Evolutionary conservation across 805 yeast genomes (phyloP), one percentile per base, ranked within the genome.

Genomic region (Teunomyces pallodes): DNA sequence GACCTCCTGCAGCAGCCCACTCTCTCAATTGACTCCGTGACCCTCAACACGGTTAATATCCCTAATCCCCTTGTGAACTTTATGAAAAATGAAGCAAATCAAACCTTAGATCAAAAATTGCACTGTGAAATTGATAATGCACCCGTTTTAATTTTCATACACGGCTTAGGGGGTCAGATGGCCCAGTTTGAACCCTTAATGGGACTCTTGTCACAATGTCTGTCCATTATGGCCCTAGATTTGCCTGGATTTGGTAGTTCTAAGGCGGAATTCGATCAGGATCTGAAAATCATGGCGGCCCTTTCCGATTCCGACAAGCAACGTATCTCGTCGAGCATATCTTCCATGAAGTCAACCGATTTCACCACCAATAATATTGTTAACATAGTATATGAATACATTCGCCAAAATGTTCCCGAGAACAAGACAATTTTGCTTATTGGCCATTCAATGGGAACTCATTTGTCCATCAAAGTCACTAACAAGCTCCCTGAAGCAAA

Each of bases 121-220:
- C 56, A 61, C 45, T 53, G 57, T 9, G 74, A 75, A 48, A 65
- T 81, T 33, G 64, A 73, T 20, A 70, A 70, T 10, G 60, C 82
- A 36, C 95, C 95, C 0, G 69, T 83, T 2, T 64, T 86, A 5
- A 66, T 89, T 2, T 80, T 90, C 48, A 60, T 91, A 14, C 97
- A 90, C 69, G 98, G 98, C 0, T 65, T 92, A 16, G 98, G 97
- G 1, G 98, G 98, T 2, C 92, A 84, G 56, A 71, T 87, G 61
- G 81, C 89, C 17, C 97, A 90, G 62, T 91, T 91, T 62, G 94
- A 87, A 58, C 83, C 85, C 1, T 67, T 88, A 33, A 66, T 88
- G 61, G 83, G 82, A 26, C 71, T 81, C 45, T 79, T 87, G 54
- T 69, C 85, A 30, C 82, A 80, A 54, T 78, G 83, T 52, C 78